phyloP scores from a whole-genome alignment of 371 early-diverging fungal genomes.

The Blakeslea trispora region DNA sequence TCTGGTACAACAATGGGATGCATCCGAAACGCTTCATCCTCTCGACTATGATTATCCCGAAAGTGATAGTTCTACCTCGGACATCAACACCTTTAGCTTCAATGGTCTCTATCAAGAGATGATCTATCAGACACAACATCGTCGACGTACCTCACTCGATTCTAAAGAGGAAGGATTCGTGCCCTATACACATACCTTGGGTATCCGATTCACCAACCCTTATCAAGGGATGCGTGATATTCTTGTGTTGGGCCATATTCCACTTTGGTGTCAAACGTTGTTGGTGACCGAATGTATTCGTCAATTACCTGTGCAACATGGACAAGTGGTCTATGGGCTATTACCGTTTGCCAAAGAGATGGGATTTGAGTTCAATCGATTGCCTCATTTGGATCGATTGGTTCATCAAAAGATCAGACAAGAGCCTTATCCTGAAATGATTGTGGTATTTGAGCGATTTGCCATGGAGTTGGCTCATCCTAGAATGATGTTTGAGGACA shows the following conservation, averaged over 20 bases:
- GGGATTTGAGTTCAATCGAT: conserved; percentile 24
- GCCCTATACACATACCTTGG: conserved; percentile 49
- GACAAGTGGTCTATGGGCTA: conserved; percentile 24
- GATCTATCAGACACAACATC: conserved; percentile 6
- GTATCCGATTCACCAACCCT: conserved; percentile 41
- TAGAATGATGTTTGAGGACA: conserved; percentile 6
- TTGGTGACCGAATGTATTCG: conserved; percentile 34
- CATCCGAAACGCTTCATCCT: background rate
- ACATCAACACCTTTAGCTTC: conserved; percentile 21
- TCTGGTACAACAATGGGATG: conserved; percentile 31
- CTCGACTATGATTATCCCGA: conserved; percentile 4
- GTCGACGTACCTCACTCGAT: background rate
- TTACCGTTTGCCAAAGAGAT: conserved; percentile 47
- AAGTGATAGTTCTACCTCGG: background rate
- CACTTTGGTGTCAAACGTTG: conserved; percentile 42
- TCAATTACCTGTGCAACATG: conserved; percentile 29
- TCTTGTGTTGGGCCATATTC: conserved; percentile 36
- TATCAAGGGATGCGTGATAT: conserved; percentile 33
- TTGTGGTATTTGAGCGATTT: conserved; percentile 30
- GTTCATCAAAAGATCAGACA: background rate
- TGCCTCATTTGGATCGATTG: conserved; percentile 1
- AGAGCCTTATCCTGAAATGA: conserved; percentile 25
- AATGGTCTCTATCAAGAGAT: conserved; percentile 10
- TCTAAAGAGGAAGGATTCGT: conserved; percentile 7
- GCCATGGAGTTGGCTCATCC: conserved; percentile 42